A percentile compares a stretch with the other conserved stretches of the same genome.
These are phyloP conservation scores for Arthrinium puccinioides DNA, from an alignment of 2,329 filamentous ascomycete species.

Conservation along the genomic window DNA sequence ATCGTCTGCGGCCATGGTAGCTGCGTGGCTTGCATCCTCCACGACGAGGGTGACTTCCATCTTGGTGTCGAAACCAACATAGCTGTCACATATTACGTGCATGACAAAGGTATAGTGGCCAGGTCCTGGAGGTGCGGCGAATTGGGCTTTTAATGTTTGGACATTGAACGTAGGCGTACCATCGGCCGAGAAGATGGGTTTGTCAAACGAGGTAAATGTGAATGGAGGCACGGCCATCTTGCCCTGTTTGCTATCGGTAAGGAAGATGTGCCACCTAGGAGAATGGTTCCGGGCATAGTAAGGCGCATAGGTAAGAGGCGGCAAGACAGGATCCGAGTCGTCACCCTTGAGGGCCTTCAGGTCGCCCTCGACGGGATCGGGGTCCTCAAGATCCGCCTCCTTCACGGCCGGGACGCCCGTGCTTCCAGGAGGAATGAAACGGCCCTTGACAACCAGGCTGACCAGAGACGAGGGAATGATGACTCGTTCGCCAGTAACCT, in stretches of 20 bases:
- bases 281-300: constrained; percentile 85
- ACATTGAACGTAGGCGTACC: constrained; percentile 89
- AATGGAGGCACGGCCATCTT: constrained; percentile 96
- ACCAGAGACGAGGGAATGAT: constrained; percentile 91
- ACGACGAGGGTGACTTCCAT: constrained; percentile 84
- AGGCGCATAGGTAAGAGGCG: constrained; percentile 83
- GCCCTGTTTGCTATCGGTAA: constrained; percentile 87
- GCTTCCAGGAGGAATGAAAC: constrained; percentile 82
- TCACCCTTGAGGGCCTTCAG: constrained; percentile 65
- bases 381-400: constrained; percentile 76
- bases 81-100: constrained; percentile 90
- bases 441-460: constrained; percentile 89
- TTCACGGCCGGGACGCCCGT: constrained; percentile 67
- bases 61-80: constrained; percentile 89
- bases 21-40: constrained; percentile 81
- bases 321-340: constrained; percentile 58
- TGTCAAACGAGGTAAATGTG: constrained; percentile 88
- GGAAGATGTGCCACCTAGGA: constrained; percentile 89
- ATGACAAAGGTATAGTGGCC: constrained; percentile 93
- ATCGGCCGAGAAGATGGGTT: constrained; percentile 71
- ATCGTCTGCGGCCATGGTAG: constrained; percentile 73
- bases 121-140: constrained; percentile 85
- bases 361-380: constrained; percentile 90
- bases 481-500: constrained; percentile 88
- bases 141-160: constrained; percentile 95